phyloP scores from a whole-genome alignment of 768 basidiomycete species.

The Amanita subjunquillea region DNA sequence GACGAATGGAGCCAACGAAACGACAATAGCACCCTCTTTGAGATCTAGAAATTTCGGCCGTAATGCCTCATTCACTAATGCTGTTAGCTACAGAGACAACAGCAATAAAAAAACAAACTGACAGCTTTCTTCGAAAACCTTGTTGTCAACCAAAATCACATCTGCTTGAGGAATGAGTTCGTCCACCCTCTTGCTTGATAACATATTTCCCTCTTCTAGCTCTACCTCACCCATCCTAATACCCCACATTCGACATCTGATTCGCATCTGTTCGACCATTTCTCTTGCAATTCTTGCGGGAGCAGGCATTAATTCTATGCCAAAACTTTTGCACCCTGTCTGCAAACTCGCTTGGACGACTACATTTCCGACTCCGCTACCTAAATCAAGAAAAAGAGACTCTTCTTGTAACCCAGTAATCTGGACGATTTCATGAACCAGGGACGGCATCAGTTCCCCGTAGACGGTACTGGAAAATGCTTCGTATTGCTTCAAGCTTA shows the following conservation, averaged over 20 bases:
- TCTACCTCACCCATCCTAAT: conserved; percentile 65
- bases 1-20: conserved; percentile 83
- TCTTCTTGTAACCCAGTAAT: conserved; percentile 44
- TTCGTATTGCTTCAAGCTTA: conserved; percentile 67
- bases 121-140: conserved; percentile 70
- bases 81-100: conserved; percentile 5
- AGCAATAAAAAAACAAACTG: conserved; percentile 21
- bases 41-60: conserved; percentile 88
- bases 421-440: conserved; percentile 64
- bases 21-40: conserved; percentile 85
- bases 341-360: conserved; percentile 75
- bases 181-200: conserved; percentile 52
- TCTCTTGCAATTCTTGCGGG: conserved; percentile 74
- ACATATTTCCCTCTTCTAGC: conserved; percentile 81
- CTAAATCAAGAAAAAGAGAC: conserved; percentile 74
- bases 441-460: conserved; percentile 79
- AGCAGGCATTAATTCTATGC: conserved; percentile 66
- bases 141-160: conserved; percentile 87
- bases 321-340: conserved; percentile 68
- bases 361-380: conserved; percentile 82
- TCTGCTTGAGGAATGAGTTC: conserved; percentile 74
- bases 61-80: conserved; percentile 75
- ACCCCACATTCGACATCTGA: conserved; percentile 89
- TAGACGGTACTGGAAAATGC: conserved; percentile 82
- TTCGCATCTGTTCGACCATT: conserved; percentile 65